Base-by-base conservation (phyloP, 768 basidiomycete genomes). In the Hygrophorus pudorinus region DNA sequence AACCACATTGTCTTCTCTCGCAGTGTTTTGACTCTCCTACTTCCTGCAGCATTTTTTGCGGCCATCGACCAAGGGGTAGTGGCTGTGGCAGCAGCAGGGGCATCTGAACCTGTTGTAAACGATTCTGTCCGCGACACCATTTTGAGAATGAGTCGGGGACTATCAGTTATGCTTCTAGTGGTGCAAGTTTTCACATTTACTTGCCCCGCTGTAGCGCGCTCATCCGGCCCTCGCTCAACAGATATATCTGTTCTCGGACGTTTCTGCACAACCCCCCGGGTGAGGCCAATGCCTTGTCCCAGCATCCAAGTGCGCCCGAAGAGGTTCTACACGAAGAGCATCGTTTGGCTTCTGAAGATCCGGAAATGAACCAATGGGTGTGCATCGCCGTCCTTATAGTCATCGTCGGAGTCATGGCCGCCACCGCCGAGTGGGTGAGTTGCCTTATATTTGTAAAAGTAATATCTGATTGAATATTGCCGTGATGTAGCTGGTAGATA, bases 181-280 rank as follows among this genome's bases (percentile, higher is more conserved):
- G 68, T 82, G 77, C 82, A 58, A 51, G 73, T 59, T 8, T 30
- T 31, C 7, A 24, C 7, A 1, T 47, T 30, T 34, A 43, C 13
- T n/a, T 36, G 24, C 31, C 21, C 24, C 34, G 8, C 10, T 42
- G n/a, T 21, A n/a, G 8, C 5, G 33, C 14, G 20, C 16, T 41
- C 30, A 36, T 10, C 6, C 33, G 8, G n/a, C 17, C 32, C 1
- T 38, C 1, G 31, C 35, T 21, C 38, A 33, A 17, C 45, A 80
- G 82, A 11, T 85, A 87, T 52, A 56, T 85, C 29, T 67, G 63
- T 46, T 84, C 83, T 10, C 74, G 83, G 9, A 66, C 86, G 20
- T 87, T 75, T 61, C 59, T 84, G 31, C 78, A 81, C 58, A 72
- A 84, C 53, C 82, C 83, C 2, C 83, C 83, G 0, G 81, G 81